Evolutionary conservation across 2,329 filamentous ascomycete species (phyloP).

Genomic region (Chrysoporthe cubensis): DNA sequence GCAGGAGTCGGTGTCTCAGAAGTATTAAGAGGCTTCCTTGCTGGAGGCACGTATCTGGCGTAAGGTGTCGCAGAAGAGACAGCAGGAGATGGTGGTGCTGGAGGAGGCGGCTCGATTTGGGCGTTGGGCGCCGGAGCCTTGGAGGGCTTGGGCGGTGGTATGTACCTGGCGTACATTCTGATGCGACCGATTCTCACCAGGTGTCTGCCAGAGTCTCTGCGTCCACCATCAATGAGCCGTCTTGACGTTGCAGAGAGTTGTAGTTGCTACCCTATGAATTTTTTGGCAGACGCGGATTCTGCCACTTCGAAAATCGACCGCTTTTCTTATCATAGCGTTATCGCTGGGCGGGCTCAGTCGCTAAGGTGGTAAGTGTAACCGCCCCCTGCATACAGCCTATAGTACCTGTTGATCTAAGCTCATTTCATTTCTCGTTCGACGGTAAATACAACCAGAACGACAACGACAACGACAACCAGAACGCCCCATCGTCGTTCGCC

Average conservation of each 20-base stretch:
- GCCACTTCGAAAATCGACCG: slow-evolving; percentile 39
- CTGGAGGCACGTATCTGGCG: slow-evolving; percentile 29
- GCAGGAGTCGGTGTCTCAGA: not conserved
- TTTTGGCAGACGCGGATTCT: slow-evolving; percentile 39
- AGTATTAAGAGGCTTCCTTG: slow-evolving; percentile 5
- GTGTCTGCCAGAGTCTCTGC: not conserved
- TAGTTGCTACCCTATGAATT: slow-evolving; percentile 20
- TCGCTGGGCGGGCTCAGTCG: not conserved
- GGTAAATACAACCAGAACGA: not conserved
- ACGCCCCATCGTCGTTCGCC: not conserved
- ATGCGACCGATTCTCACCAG: no score
- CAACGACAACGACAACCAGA: not conserved
- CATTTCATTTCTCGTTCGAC: not conserved
- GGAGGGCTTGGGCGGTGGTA: slow-evolving; percentile 41
- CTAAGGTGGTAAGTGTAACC: not conserved
- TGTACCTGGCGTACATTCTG: slow-evolving; percentile 42
- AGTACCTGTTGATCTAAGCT: not conserved
- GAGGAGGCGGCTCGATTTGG: slow-evolving; percentile 20
- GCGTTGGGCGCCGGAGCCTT: slow-evolving; percentile 33
- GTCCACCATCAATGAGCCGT: not conserved
- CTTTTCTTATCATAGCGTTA: slow-evolving; percentile 34
- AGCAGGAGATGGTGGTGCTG: slow-evolving; percentile 31
- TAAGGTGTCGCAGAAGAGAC: slow-evolving; percentile 28
- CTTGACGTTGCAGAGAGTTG: not conserved
- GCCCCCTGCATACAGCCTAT: not conserved